phyloP scores from a whole-genome alignment of 116 monocot species.

The Zostera marina region DNA sequence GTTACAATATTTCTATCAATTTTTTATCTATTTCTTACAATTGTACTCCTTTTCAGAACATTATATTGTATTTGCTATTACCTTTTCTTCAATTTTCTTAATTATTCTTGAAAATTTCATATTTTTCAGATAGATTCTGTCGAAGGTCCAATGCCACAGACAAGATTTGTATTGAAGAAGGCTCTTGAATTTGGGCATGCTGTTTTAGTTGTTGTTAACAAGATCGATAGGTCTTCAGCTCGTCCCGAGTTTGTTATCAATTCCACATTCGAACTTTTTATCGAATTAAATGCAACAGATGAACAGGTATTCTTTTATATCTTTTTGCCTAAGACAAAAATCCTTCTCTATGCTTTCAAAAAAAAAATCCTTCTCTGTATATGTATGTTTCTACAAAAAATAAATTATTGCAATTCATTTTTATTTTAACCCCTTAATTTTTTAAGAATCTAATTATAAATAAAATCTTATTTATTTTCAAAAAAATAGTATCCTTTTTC shows the following conservation, averaged over 20 bases:
- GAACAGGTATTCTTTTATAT: slow-evolving; percentile 51
- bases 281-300: slow-evolving; percentile 98
- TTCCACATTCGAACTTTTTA: slow-evolving; percentile 97
- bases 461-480: neutral
- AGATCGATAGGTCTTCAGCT: slow-evolving; percentile 86
- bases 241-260: slow-evolving; percentile 89
- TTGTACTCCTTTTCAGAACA: too few species aligned
- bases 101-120: neutral
- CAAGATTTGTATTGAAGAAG: slow-evolving; percentile 97
- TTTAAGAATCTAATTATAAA: neutral
- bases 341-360: neutral
- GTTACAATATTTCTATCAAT: too few species aligned
- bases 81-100: too few species aligned
- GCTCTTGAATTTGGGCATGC: slow-evolving; percentile 97
- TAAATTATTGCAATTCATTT: neutral
- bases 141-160: slow-evolving; percentile 99
- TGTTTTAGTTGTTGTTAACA: slow-evolving; percentile 94
- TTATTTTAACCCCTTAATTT: neutral
- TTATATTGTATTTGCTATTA: too few species aligned
- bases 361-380: neutral
- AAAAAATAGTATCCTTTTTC: neutral
- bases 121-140: slow-evolving; percentile 76
- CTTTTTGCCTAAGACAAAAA: neutral
- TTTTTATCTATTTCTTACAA: too few species aligned
- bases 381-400: neutral